Percentiles rank a stretch among this genome's conserved stretches.
phyloP scores from a whole-genome alignment of 2,329 filamentous ascomycete genomes.

The Fusarium paranaense region DNA sequence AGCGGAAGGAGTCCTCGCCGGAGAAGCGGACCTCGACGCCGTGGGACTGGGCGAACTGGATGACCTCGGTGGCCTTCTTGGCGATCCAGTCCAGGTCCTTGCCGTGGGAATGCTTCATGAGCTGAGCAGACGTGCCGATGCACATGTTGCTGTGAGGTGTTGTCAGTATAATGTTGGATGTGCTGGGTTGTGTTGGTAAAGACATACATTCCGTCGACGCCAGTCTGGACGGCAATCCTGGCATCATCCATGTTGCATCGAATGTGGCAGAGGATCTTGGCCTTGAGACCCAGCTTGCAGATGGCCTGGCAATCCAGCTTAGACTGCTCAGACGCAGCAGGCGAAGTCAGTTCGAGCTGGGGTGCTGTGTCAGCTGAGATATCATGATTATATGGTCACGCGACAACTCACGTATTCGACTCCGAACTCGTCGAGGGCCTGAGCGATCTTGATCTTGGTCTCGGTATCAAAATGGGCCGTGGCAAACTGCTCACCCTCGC shows the following conservation, averaged over 20 bases:
- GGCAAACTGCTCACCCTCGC: conserved; percentile 59
- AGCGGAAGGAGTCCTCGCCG: conserved; percentile 87
- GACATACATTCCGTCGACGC: conserved; percentile 60
- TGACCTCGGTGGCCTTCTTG: conserved; percentile 57
- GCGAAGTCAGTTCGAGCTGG: conserved; percentile 79
- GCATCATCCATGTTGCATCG: conserved; percentile 61
- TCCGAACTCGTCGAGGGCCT: conserved; percentile 65
- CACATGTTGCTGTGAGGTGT: conserved; percentile 69
- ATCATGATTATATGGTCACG: accelerated
- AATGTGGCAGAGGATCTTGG: conserved; percentile 51
- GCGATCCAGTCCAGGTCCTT: conserved; percentile 94
- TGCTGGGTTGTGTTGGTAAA: too few species aligned
- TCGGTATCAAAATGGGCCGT: conserved; percentile 81
- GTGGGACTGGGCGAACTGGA: conserved; percentile 33
- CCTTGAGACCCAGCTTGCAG: conserved; percentile 92
- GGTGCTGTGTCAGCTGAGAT: background rate
- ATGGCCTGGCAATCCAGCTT: conserved; percentile 89
- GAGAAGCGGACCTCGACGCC: conserved; percentile 60
- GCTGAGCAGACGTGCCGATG: conserved; percentile 85
- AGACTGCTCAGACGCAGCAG: conserved; percentile 88
- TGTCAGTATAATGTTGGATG: background rate
- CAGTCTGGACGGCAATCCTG: conserved; percentile 82
- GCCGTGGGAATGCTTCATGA: conserved; percentile 87
- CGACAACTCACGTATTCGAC: conserved; percentile 39
- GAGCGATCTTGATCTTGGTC: conserved; percentile 43